Conservation (phyloP, 371 early-diverging fungal genomes). For the Phascolomyces articulosus region DNA sequence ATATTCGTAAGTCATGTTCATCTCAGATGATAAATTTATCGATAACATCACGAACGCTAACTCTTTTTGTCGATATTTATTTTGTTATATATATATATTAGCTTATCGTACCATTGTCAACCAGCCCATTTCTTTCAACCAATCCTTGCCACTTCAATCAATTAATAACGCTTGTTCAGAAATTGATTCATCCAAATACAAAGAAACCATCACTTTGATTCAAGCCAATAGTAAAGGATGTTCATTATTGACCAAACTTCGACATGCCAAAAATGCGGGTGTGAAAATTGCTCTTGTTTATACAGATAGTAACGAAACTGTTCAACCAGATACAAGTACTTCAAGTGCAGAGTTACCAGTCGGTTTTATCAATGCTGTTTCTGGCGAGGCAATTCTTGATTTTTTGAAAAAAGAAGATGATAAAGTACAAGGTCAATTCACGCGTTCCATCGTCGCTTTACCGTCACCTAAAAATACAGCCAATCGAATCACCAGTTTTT, state of each 20-base stretch:
- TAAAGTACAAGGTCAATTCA: background rate
- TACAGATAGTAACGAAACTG: background rate
- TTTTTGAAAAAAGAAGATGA: background rate
- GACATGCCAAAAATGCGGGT: background rate
- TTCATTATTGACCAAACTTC: background rate
- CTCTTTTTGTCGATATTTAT: too few relatives aligned
- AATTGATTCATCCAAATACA: background rate
- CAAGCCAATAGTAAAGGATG: background rate
- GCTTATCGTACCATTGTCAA: constrained; percentile 4
- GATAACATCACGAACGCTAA: background rate
- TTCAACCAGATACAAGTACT: background rate
- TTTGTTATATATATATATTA: too few relatives aligned
- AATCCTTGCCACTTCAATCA: background rate
- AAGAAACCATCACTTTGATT: background rate
- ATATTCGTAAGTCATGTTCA: background rate
- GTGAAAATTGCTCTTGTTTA: background rate
- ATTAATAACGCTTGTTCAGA: background rate
- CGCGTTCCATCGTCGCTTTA: background rate
- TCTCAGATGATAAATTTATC: background rate
- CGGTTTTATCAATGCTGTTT: background rate
- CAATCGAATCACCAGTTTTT: constrained; percentile 33
- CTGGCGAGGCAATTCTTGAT: background rate
- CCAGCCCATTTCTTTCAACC: background rate
- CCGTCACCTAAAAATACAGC: constrained; percentile 11
- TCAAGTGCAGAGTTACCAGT: background rate